Evolutionary conservation across 345 rosid genomes (phyloP), one percentile per base, ranked within the genome.

Genomic region (Conringia planisiliqua): DNA sequence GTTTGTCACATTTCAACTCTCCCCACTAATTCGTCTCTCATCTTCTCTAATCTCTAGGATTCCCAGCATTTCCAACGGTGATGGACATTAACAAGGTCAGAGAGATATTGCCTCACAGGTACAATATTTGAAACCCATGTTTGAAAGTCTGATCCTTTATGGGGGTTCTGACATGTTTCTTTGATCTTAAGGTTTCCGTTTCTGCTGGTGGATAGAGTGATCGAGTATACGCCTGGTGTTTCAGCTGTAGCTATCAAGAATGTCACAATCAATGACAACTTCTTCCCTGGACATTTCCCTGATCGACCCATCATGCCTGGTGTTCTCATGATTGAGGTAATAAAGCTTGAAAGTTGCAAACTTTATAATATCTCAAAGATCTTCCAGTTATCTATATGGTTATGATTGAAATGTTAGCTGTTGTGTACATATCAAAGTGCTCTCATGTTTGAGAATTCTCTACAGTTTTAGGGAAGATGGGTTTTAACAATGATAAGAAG

Each of bases 251-350:
- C 86, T 58, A 92, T 96, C 22, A 96, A 96, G 84, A 96, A 96
- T 51, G 99, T 96, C 39, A 96, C 99, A 0, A 96, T 92, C 13
- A 96, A 96, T 79, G 99, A 95, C 74, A 95, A 89, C 83, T 95
- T 95, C 79, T 95, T 95, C 68, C 99, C 99, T 63, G 99, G 99
- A 0, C 99, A 96, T 82, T 96, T 96, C 66, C 99, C 99, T 57
- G 93, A 90, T 76, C 87, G 99, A 70, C 99, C 99, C 6, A 96
- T 92, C 6, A 90, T 96, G 99, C 99, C 99, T 66, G 98, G 98
- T 63, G 99, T 92, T 58, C 98, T 96, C 78, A 96, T 92, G 94
- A 85, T 96, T 80, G 99, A 92, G 98, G 98, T 92, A 78, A 82
- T 64, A 13, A 26, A 56, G 3, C 36, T 29, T 55, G 6, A 14